Base-by-base conservation (phyloP, 306 rosid genomes). In the Trichosanthes truncata region DNA sequence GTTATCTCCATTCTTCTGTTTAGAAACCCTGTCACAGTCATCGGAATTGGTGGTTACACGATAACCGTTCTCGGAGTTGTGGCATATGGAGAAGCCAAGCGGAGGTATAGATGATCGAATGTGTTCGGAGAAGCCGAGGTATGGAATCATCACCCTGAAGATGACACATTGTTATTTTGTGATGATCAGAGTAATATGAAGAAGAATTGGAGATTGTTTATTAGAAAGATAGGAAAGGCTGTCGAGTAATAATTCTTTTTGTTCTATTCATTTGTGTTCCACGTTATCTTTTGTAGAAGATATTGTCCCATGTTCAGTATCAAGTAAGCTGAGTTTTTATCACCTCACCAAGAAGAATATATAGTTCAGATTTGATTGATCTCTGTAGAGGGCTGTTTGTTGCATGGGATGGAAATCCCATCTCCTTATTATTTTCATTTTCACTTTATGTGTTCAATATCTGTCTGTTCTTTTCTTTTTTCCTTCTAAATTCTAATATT, bases 1-100 rank as follows among this genome's bases (percentile, higher is more conserved):
- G 99, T 91, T 36, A 91, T 95, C 87, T 92, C 99, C n/a, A 95
- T 95, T 65, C 91, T 95, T n/a, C 18, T 95, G 60, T 95, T 95
- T 86, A 91, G 91, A 87, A 93, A 95, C 82, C 97, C 97, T 0
- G 99, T 95, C 76, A 95, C 97, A 10, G 83, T 87, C 77, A 3
- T 95, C 49, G 99, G 99, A 75, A 95, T 95, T 84, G 96, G 84
- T 25, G 97, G 99, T 29, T 95, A 95, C 84, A 20, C 89, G 45
- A 41, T 95, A 77, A 95, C 99, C 0, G 96, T 93, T 29, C 62
- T 86, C 78, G 99, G 97, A 41, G 99, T 95, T 10, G 87, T 89
- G 18, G 92, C 93, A 17, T 93, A 95, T 76, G 97, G 99, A 86
- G 99, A 93, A 89, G 89, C 99, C 55, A 93, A 95, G 77, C 82